Evolutionary conservation across 352 stramenopile species (phyloP).

Genomic region (Phytophthora pluvialis): DNA sequence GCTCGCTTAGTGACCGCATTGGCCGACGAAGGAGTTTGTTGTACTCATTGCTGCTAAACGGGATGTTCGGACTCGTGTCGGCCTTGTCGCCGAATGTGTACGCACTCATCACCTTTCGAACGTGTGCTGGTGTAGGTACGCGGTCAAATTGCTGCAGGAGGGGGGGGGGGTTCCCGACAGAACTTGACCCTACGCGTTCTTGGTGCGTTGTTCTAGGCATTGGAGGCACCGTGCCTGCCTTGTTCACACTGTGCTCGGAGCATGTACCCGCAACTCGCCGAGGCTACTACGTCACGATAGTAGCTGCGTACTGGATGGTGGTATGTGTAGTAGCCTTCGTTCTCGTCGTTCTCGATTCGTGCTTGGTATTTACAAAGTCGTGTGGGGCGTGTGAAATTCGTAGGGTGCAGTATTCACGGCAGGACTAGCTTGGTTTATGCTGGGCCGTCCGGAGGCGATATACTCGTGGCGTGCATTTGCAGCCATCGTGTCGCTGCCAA

Average conservation of each 20-base stretch:
- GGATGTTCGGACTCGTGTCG: constrained; percentile 76
- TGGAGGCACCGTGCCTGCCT: constrained; percentile 83
- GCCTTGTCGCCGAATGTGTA: constrained; percentile 69
- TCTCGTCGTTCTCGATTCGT: neutral
- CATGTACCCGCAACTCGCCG: constrained; percentile 78
- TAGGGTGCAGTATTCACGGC: constrained; percentile 88
- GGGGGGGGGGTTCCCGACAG: constrained; percentile 9
- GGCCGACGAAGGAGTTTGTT: constrained; percentile 77
- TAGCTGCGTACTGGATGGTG: constrained; percentile 93
- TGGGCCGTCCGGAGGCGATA: constrained; percentile 46
- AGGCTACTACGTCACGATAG: constrained; percentile 86
- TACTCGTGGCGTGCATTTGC: constrained; percentile 84
- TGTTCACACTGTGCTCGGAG: constrained; percentile 90
- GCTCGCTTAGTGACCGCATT: constrained; percentile 76
- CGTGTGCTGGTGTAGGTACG: constrained; percentile 66
- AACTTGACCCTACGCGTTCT: neutral
- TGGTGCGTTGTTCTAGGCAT: constrained; percentile 58
- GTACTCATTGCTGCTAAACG: constrained; percentile 84
- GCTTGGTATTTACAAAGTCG: neutral
- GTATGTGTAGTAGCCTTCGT: constrained; percentile 32
- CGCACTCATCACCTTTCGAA: constrained; percentile 68
- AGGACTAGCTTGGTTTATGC: constrained; percentile 82
- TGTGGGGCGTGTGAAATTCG: neutral
- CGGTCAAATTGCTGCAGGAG: neutral
- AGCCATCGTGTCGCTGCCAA: constrained; percentile 69